Percentiles rank a stretch among this genome's conserved stretches.
Conservation (phyloP, 768 basidiomycete species). For the Termitomyces sp. region DNA sequence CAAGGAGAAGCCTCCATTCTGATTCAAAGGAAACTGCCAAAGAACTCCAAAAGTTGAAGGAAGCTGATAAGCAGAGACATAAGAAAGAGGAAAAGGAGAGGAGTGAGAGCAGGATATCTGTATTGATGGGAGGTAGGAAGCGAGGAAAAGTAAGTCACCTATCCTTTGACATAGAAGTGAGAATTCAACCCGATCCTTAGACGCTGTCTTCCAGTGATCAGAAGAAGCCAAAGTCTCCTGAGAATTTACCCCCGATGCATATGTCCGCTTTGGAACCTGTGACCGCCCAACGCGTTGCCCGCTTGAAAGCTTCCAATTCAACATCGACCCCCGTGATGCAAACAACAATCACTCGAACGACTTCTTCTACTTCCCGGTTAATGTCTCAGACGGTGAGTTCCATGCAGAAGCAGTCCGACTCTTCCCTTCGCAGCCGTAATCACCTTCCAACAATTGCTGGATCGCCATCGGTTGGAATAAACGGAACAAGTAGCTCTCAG, state of each 20-base stretch:
- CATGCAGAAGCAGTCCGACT: constrained; percentile 83
- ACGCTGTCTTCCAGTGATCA: constrained; percentile 81
- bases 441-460: constrained; percentile 90
- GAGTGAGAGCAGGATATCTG: constrained; percentile 86
- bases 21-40: constrained; percentile 54
- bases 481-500: constrained; percentile 40
- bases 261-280: constrained; percentile 77
- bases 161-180: constrained; percentile 1
- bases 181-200: constrained; percentile 32
- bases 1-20: constrained; percentile 72
- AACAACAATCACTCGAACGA: constrained; percentile 25
- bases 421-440: constrained; percentile 69
- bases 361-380: constrained; percentile 49
- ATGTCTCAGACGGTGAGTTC: constrained; percentile 85
- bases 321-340: constrained; percentile 36
- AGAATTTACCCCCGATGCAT: constrained; percentile 85
- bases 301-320: constrained; percentile 56
- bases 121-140: constrained; percentile 82
- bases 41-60: constrained; percentile 40
- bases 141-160: constrained; percentile 72
- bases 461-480: constrained; percentile 81
- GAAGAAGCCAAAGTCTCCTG: constrained; percentile 64
- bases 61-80: constrained; percentile 49
- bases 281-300: constrained; percentile 83
- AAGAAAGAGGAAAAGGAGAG: constrained; percentile 83